phyloP scores from a whole-genome alignment of 1,284 basidiomycete species.

The Sporisorium graminicola region DNA sequence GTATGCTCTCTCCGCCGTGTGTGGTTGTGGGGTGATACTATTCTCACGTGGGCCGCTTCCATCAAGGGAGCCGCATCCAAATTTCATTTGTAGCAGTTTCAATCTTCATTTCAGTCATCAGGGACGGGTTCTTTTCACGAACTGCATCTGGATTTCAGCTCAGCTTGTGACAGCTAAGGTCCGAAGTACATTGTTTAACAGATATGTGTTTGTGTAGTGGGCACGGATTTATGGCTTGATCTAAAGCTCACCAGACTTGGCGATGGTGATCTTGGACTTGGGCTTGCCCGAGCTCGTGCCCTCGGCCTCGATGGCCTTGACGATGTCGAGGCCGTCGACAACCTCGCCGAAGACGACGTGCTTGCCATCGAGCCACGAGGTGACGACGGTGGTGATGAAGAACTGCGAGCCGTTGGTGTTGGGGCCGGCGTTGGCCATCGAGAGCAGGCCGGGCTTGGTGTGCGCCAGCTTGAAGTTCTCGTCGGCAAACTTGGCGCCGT shows the following conservation, averaged over 20 bases:
- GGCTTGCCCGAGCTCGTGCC: constrained; percentile 64
- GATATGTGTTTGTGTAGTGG: not conserved
- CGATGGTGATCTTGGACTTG: constrained; percentile 64
- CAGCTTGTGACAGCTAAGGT: not conserved
- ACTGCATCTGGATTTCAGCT: not conserved
- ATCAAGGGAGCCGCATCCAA: not conserved
- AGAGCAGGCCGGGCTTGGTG: constrained; percentile 62
- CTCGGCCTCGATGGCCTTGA: constrained; percentile 66
- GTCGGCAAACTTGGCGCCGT: constrained; percentile 62
- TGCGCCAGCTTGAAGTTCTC: constrained; percentile 67
- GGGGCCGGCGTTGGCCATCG: constrained; percentile 71
- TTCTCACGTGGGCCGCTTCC: not conserved
- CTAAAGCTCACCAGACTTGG: constrained; percentile 66
- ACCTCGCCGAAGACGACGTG: constrained; percentile 94
- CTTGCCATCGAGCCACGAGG: constrained; percentile 85
- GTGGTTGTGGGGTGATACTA: not conserved
- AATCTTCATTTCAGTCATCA: not conserved
- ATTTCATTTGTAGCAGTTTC: not conserved
- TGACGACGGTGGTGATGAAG: constrained; percentile 68
- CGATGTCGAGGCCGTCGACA: constrained; percentile 66
- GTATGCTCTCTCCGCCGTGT: not conserved
- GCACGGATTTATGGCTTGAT: not conserved
- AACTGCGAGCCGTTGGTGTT: constrained; percentile 70
- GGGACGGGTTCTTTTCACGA: too few relatives aligned
- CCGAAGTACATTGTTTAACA: not conserved